Evolutionary conservation across 306 rosid genomes (phyloP).

Genomic region (Gastrolobium villosum): DNA sequence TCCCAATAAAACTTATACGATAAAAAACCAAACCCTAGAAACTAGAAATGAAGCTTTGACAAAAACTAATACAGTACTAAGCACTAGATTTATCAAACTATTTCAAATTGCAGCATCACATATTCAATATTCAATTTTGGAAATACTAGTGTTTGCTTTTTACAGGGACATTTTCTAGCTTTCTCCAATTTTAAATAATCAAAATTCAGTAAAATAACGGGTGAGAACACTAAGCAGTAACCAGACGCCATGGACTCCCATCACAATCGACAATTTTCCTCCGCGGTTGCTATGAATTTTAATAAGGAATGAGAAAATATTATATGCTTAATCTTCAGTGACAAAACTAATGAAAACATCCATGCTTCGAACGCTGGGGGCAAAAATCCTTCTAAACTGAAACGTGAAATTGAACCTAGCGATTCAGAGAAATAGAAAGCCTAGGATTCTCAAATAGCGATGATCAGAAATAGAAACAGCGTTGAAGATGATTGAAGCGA

Average conservation of each 20-base stretch:
- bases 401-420: not conserved
- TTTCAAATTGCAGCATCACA: not conserved
- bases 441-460: not conserved
- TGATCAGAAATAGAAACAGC: not conserved
- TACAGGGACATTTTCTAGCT: not conserved
- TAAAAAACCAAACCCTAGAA: not conserved
- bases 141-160: not conserved
- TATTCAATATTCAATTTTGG: not conserved
- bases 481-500: not conserved
- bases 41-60: constrained; percentile 8
- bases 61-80: not conserved
- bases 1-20: not conserved
- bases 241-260: not conserved
- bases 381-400: not conserved
- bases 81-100: constrained; percentile 37
- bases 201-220: not conserved
- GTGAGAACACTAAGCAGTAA: not conserved
- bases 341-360: not conserved
- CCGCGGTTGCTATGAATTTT: not conserved
- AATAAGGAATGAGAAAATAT: not conserved
- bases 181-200: not conserved
- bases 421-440: not conserved
- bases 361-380: not conserved
- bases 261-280: not conserved
- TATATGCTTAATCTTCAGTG: not conserved